Percentiles rank a stretch among this genome's conserved stretches.
These are phyloP conservation scores for Exophiala dermatitidis DNA, from an alignment of 2,329 filamentous ascomycete genomes.

Conservation along the genomic window DNA sequence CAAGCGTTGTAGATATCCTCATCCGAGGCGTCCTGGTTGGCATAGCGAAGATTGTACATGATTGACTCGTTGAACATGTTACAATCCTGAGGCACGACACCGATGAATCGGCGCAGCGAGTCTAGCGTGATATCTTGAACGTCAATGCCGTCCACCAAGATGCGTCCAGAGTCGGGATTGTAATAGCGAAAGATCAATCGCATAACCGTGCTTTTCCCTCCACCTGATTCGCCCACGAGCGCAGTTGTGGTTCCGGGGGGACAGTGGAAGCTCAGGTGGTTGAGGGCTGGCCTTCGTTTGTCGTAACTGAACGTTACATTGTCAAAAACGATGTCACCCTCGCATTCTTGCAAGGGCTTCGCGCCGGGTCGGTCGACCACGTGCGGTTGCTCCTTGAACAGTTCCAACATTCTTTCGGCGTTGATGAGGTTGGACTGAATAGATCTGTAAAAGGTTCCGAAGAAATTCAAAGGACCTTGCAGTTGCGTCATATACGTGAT, in stretches of 20 bases:
- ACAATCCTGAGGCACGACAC: constrained; percentile 94
- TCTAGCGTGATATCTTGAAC: constrained; percentile 85
- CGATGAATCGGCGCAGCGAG: constrained; percentile 83
- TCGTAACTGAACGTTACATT: constrained; percentile 91
- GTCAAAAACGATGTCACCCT: constrained; percentile 77
- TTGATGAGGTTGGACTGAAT: constrained; percentile 98
- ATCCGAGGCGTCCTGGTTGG: constrained; percentile 70
- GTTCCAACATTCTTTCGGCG: constrained; percentile 84
- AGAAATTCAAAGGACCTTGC: constrained; percentile 75
- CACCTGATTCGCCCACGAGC: constrained; percentile 91
- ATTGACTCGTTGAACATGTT: constrained; percentile 89
- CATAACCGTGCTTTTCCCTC: constrained; percentile 95
- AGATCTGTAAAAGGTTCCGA: constrained; percentile 90
- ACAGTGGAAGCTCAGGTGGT: constrained; percentile 78
- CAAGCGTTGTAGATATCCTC: constrained; percentile 78
- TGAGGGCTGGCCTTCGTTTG: constrained; percentile 72
- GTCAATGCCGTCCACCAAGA: constrained; percentile 76
- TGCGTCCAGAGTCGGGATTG: constrained; percentile 70
- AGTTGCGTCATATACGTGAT: constrained; percentile 73
- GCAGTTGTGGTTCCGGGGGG: constrained; percentile 87
- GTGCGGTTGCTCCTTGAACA: constrained; percentile 93
- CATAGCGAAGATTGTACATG: constrained; percentile 92
- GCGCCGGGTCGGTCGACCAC: constrained; percentile 71
- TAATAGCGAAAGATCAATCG: constrained; percentile 95
- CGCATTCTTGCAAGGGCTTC: constrained; percentile 56